phyloP scores from a whole-genome alignment of 2,329 filamentous ascomycete species.

The Fusarium sp. region DNA sequence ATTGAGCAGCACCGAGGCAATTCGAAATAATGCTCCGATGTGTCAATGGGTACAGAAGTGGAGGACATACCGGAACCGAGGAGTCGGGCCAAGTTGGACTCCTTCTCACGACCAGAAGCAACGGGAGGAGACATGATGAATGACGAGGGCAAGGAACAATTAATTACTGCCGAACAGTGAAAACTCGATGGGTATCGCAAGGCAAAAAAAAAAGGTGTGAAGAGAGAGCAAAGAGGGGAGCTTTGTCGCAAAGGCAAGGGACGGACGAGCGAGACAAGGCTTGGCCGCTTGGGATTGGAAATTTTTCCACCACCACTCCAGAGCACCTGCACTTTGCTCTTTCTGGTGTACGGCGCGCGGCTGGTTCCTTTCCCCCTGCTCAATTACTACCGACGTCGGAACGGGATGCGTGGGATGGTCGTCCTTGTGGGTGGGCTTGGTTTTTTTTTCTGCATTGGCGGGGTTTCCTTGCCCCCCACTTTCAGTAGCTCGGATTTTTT shows the following conservation, averaged over 20 bases:
- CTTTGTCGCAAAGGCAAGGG: constrained; percentile 27
- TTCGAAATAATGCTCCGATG: constrained; percentile 3
- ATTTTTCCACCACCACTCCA: constrained; percentile 42
- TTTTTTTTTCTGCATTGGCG: constrained; percentile 22
- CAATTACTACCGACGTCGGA: constrained; percentile 45
- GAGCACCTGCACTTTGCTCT: constrained; percentile 37
- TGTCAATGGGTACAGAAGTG: constrained; percentile 15
- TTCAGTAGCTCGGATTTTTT: background rate
- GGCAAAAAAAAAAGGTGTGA: background rate
- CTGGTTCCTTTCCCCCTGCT: constrained; percentile 34
- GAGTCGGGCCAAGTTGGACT: constrained; percentile 89
- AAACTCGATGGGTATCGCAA: constrained; percentile 15
- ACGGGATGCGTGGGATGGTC: constrained; percentile 26
- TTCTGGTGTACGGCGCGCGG: constrained; percentile 23
- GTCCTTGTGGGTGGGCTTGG: background rate
- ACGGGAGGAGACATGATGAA: constrained; percentile 70
- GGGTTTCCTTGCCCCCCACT: constrained; percentile 3
- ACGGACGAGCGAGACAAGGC: constrained; percentile 4
- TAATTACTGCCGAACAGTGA: constrained; percentile 9
- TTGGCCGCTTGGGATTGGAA: constrained; percentile 30
- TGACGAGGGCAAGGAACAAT: constrained; percentile 1
- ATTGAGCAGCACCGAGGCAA: background rate
- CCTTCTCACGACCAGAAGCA: constrained; percentile 71
- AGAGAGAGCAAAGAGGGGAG: constrained; percentile 13
- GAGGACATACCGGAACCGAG: constrained; percentile 82